Conservation (phyloP, 129 eudicot genomes). For the Flaveria robusta region DNA sequence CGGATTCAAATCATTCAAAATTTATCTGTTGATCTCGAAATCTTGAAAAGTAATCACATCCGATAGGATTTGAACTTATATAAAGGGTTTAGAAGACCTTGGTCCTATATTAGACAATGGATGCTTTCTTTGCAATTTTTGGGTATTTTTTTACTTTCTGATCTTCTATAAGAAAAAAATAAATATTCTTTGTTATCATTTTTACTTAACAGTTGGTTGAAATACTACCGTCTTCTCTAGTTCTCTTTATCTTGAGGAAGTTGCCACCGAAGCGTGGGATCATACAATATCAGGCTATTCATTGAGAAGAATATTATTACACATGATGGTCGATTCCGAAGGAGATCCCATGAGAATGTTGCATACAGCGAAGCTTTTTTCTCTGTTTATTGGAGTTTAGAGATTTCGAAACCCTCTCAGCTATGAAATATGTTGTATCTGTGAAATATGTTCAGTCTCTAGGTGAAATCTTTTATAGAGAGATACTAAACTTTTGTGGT, state of each 20-base stretch:
- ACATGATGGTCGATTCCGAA: not conserved
- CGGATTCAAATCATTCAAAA: not conserved
- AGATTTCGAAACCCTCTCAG: slow-evolving; percentile 14
- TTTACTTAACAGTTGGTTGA: slow-evolving; percentile 65
- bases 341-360: not conserved
- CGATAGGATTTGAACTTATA: no score
- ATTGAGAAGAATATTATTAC: slow-evolving; percentile 32
- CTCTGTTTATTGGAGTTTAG: not conserved
- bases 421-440: slow-evolving; percentile 19
- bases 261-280: slow-evolving; percentile 87
- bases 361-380: slow-evolving; percentile 2
- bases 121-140: not conserved
- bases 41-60: not conserved
- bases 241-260: slow-evolving; percentile 83
- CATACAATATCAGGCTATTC: slow-evolving; percentile 82
- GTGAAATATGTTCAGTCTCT: slow-evolving; percentile 10
- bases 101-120: not conserved
- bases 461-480: not conserved
- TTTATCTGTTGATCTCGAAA: not conserved
- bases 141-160: not conserved
- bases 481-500: not conserved
- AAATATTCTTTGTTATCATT: no score
- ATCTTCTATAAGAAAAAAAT: not conserved
- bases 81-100: no score
- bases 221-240: slow-evolving; percentile 78